Evolutionary conservation across 345 rosid genomes (phyloP), one percentile per base, ranked within the genome.

Genomic region (Corchorus capsularis): DNA sequence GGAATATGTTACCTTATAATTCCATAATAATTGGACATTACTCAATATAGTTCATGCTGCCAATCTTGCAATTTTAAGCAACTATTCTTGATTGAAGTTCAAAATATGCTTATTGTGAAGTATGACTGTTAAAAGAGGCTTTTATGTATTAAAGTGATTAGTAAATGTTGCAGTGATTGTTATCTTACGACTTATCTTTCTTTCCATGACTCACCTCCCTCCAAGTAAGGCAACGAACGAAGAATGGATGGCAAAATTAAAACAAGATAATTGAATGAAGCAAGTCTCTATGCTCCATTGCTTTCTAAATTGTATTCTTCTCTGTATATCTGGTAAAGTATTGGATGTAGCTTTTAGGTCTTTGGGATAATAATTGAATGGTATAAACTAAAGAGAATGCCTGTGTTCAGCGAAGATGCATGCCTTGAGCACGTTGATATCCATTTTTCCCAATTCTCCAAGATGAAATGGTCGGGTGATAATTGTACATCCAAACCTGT

Each of bases 11-110:
- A 59, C 66, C 64, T 72, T 72, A 63, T 32, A 37, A 57, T 72
- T 45, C 52, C 17, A 71, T 19, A 45, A 71, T 56, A 52, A 52
- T 53, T 54, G 46, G 69, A 12, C 53, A 67, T 67, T 67, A 20
- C 55, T 67, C 46, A 14, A 11, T 14, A 17, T 1, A n/a, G 15
- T 53, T 70, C 49, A 17, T 70, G 17, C 62, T 70, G 17, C 55
- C 50, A 45, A 16, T 59, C 43, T 6, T 45, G 54, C 57, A 59
- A 59, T 57, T 19, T 57, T 13, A 72, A 41, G 41, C 41, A 15
- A 16, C 41, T 34, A 63, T 67, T 67, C 76, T 10, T 46, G 32
- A 14, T 62, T 59, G 41, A 59, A 43, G 32, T 47, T 46, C 32
- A 45, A 14, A 27, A 17, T 60, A 7, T 6, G 19, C n/a, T 15